Evolutionary conservation across 768 basidiomycete genomes (phyloP).

Genomic region (Naematelia encephala): DNA sequence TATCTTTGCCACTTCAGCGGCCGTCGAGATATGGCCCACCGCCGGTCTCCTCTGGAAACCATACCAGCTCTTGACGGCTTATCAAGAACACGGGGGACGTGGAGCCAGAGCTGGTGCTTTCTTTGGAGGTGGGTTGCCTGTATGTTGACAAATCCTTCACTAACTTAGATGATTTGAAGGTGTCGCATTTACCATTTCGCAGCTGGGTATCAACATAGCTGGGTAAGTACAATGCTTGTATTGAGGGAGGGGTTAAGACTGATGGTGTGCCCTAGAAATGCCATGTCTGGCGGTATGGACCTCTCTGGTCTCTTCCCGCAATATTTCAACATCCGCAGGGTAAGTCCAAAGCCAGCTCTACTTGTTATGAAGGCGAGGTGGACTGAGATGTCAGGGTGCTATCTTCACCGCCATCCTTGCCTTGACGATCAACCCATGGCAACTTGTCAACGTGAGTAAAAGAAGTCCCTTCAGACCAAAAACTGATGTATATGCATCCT

Average conservation of each 20-base stretch:
- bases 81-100: neutral
- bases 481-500: too few species aligned
- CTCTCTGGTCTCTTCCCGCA: constrained; percentile 4
- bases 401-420: constrained; percentile 3
- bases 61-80: constrained; percentile 1
- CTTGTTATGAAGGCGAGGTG: too few species aligned
- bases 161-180: too few species aligned
- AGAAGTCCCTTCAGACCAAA: too few species aligned
- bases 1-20: neutral
- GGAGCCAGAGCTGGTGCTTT: constrained; percentile 1
- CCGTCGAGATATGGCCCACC: neutral
- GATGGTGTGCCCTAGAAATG: too few species aligned
- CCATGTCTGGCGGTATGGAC: constrained; percentile 5
- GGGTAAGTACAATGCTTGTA: neutral
- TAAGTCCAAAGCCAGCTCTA: too few species aligned
- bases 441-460: constrained; percentile 1
- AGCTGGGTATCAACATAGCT: neutral
- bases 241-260: too few species aligned
- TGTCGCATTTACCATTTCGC: constrained; percentile 4
- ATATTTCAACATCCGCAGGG: constrained; percentile 7
- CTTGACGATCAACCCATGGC: constrained; percentile 2
- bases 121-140: too few species aligned
- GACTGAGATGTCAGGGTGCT: too few species aligned
- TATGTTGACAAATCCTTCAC: too few species aligned
- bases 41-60: constrained; percentile 2